Base-by-base conservation (phyloP, 768 basidiomycete genomes). In the Solioccasus polychromus region DNA sequence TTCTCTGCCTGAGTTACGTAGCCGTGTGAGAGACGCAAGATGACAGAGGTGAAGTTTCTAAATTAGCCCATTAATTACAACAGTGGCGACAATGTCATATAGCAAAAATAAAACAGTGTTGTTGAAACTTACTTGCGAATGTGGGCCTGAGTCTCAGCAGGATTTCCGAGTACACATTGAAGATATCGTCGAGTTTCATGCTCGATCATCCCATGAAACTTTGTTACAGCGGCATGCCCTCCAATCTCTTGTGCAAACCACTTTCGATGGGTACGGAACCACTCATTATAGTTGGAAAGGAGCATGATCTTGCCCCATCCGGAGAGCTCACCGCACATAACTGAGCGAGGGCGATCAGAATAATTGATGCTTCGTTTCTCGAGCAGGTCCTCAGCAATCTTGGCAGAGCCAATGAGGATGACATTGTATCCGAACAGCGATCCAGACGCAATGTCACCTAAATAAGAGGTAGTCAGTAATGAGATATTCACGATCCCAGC, bases 361-460 rank as follows among this genome's bases (percentile, higher is more conserved):
- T 73, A 79, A 12, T 68, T 72, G 25, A 53, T 48, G 19, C 72
- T 62, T 22, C 72, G 67, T 44, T 70, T 77, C 50, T 78, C 74
- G 4, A 79, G 66, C 4, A 78, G 61, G 17, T 78, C 76, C 14
- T 58, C 53, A 9, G 71, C 67, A 5, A 68, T 69, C 30, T 63
- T 55, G 5, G 69, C 66, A 14, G 75, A 70, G 41, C 74, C 75
- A 8, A 79, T 54, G 30, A 77, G 46, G 18, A 77, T 60, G 31
- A 77, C 59, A 6, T 71, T 69, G 48, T 73, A 46, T 34, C 52
- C 50, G 4, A 52, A 42, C 4, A 55, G 3, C 17, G 44, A 48
- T 9, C 25, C 24, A 25, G 50, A 57, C 3, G 50, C 47, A 34
- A 57, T 44, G 29, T 58, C 53, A 39, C 51, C 53, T 59, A 30